phyloP scores from a whole-genome alignment of 75 land plant genomes.

The Selaginella tamariscina region DNA sequence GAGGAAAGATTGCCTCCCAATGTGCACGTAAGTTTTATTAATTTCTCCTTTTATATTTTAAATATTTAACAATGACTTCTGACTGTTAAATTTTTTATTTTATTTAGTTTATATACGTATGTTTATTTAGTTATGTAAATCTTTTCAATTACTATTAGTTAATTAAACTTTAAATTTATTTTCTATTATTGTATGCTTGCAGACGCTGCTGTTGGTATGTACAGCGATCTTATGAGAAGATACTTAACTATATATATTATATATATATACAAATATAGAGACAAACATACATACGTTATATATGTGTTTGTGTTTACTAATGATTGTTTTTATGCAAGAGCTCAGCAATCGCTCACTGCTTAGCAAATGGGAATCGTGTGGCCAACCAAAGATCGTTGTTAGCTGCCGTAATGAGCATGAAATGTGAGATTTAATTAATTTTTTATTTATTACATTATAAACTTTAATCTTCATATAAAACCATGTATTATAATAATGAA shows the following conservation, averaged over 20 bases:
- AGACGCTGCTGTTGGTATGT: conserved; percentile 95
- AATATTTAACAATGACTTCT: no score
- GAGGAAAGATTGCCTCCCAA: conserved; percentile 97
- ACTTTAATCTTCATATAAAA: neutral
- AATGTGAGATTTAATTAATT: conserved; percentile 51
- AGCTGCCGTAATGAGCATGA: conserved; percentile 92
- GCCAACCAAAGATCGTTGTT: conserved; percentile 90
- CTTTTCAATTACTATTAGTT: no score
- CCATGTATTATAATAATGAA: neutral
- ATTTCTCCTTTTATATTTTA: neutral
- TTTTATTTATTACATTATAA: no score
- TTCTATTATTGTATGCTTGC: conserved; percentile 14
- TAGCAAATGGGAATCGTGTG: conserved; percentile 83
- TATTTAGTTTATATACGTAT: neutral
- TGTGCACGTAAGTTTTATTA: conserved; percentile 75
- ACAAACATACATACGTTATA: no score
- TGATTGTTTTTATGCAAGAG: conserved; percentile 1
- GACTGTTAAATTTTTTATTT: no score
- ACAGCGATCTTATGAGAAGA: conserved; percentile 68
- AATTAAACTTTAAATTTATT: no score
- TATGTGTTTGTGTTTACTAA: conserved; percentile 2
- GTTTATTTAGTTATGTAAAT: neutral
- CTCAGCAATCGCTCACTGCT: conserved; percentile 61
- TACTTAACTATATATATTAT: conserved; percentile 18
- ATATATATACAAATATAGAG: no score